Evolutionary conservation across 768 basidiomycete species (phyloP).

Genomic region (Phaeotremella fagi): DNA sequence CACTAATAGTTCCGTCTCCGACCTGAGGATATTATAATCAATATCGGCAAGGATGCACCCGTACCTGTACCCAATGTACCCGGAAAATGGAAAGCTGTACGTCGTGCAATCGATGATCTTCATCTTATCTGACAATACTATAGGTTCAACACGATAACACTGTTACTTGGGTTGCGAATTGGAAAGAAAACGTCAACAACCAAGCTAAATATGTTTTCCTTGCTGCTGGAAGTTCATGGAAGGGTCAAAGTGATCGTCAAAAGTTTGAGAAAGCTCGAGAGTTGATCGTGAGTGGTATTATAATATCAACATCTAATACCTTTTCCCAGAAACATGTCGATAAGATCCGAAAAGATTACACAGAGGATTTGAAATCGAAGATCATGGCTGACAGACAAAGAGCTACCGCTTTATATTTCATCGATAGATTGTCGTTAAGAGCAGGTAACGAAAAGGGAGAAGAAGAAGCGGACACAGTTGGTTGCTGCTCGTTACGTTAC

Average conservation of each 20-base stretch:
- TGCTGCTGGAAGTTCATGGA: conserved; percentile 93
- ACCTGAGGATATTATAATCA: conserved; percentile 93
- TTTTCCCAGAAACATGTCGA: conserved; percentile 75
- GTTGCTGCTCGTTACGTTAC: conserved; percentile 94
- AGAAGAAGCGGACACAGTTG: conserved; percentile 98
- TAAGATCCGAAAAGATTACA: conserved; percentile 83
- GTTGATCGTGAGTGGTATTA: conserved; percentile 65
- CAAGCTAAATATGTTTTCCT: conserved; percentile 97
- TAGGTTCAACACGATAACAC: conserved; percentile 72
- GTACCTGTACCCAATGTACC: conserved; percentile 85
- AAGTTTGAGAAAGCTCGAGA: conserved; percentile 98
- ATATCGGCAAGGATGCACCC: conserved; percentile 72
- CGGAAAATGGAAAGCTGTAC: conserved; percentile 81
- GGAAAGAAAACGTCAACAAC: conserved; percentile 97
- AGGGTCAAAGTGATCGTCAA: conserved; percentile 94
- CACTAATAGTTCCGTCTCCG: conserved; percentile 66
- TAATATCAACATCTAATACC: not conserved
- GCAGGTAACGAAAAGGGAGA: conserved; percentile 99
- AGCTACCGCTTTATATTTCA: conserved; percentile 99
- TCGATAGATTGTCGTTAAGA: conserved; percentile 92
- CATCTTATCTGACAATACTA: not conserved
- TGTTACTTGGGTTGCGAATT: conserved; percentile 97
- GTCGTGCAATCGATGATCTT: conserved; percentile 21
- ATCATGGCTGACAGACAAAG: conserved; percentile 92
- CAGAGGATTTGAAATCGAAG: conserved; percentile 74